phyloP scores from a whole-genome alignment of 768 basidiomycete genomes.

The Exsudoporus frostii region DNA sequence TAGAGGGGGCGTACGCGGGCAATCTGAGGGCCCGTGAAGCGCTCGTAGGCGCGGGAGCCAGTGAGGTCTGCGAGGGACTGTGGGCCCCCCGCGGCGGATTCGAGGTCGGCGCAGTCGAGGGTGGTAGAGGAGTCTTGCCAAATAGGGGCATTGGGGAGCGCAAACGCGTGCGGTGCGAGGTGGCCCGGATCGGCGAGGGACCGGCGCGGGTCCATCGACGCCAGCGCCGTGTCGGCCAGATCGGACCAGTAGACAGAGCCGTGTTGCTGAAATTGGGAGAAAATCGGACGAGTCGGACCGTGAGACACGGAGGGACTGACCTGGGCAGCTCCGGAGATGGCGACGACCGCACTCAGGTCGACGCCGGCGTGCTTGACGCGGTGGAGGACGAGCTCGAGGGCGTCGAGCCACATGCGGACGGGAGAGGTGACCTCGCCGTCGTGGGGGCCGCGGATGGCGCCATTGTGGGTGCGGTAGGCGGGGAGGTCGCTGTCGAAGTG shows the following conservation, averaged over 20 bases:
- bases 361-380: not conserved
- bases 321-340: conserved; percentile 4
- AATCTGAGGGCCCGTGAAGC: conserved; percentile 8
- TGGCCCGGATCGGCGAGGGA: not conserved
- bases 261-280: not conserved
- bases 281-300: not conserved
- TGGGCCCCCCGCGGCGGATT: not conserved
- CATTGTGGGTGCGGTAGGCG: not conserved
- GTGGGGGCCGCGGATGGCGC: not conserved
- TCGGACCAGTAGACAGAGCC: conserved; percentile 9
- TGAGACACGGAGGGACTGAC: not conserved
- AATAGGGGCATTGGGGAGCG: not conserved
- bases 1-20: not conserved
- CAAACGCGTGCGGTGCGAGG: not conserved
- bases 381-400: conserved; percentile 1
- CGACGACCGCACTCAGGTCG: not conserved
- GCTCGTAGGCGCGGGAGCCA: conserved; percentile 5
- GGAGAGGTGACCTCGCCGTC: not conserved
- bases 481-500: conserved; percentile 6
- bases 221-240: not conserved
- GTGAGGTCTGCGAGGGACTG: not conserved
- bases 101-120: not conserved
- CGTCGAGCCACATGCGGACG: conserved; percentile 8
- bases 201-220: not conserved
- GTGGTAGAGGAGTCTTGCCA: conserved; percentile 7